phyloP scores from a whole-genome alignment of 1,284 basidiomycete genomes.

The Austroboletus sp. region DNA sequence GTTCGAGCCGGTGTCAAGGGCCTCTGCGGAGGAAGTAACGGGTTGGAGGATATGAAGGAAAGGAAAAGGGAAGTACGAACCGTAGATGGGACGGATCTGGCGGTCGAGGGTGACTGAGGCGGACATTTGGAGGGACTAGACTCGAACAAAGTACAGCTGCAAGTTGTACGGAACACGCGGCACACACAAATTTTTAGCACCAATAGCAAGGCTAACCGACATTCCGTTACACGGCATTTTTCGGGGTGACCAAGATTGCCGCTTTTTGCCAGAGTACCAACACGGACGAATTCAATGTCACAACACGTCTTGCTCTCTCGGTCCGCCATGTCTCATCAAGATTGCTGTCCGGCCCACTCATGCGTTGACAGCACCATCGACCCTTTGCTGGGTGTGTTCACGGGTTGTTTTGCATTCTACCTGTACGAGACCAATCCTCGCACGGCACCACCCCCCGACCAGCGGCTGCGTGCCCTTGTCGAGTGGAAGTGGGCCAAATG shows the following conservation, averaged over 20 bases:
- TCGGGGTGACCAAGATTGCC: conserved; percentile 21
- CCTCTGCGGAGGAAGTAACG: conserved; percentile 48
- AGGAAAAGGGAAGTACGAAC: conserved; percentile 36
- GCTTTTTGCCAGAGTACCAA: not conserved
- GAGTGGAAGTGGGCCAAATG: conserved; percentile 59
- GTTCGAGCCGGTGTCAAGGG: conserved; percentile 76
- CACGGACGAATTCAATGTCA: conserved; percentile 15
- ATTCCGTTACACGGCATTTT: conserved; percentile 26
- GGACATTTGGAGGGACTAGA: conserved; percentile 30
- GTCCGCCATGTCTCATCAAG: conserved; percentile 31
- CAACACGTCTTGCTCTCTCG: conserved; percentile 43
- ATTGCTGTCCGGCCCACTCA: conserved; percentile 3
- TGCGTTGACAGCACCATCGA: conserved; percentile 49
- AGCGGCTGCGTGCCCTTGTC: conserved; percentile 57
- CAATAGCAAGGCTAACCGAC: conserved; percentile 23
- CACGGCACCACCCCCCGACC: conserved; percentile 59
- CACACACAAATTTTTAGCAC: conserved; percentile 23
- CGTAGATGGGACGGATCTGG: conserved; percentile 74
- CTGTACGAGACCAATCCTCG: conserved; percentile 81
- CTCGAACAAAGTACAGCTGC: not conserved
- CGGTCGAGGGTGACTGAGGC: conserved; percentile 55
- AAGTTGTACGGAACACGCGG: conserved; percentile 2
- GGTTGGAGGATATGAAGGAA: not conserved
- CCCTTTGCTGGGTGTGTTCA: conserved; percentile 74
- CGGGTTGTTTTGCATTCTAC: conserved; percentile 75